These are phyloP conservation scores for Pseudoneurospora amorphoporcata DNA, from an alignment of 495 filamentous ascomycete species.

Conservation along the genomic window DNA sequence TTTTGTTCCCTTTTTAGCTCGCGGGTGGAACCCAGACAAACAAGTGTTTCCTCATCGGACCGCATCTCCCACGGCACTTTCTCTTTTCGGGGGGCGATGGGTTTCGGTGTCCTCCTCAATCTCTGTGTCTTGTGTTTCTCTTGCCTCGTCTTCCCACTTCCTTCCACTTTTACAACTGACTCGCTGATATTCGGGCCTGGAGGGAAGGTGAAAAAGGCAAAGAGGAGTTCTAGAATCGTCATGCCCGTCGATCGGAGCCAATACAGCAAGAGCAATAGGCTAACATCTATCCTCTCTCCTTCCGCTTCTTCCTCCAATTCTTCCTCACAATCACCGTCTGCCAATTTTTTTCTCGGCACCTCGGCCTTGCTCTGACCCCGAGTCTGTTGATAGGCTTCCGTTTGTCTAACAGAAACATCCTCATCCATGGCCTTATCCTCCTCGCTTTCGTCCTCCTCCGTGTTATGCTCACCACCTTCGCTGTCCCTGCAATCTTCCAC, in stretches of 20 bases:
- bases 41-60: background rate
- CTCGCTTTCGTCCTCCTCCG: background rate
- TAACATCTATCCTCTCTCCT: background rate
- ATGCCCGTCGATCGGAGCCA: slow-evolving; percentile 1
- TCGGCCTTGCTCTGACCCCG: background rate
- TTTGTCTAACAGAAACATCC: background rate
- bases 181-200: background rate
- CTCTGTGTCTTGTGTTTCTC: background rate
- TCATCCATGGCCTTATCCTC: background rate
- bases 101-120: background rate
- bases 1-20: background rate
- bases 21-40: background rate
- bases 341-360: background rate
- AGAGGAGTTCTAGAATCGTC: background rate
- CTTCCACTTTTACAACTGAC: background rate
- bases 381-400: background rate
- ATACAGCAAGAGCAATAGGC: background rate
- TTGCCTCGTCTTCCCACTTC: background rate
- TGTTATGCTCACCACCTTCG: background rate
- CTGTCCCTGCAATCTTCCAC: background rate
- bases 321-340: background rate
- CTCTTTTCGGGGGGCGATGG: background rate
- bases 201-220: background rate
- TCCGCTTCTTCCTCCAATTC: background rate
- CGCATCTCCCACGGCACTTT: background rate